phyloP scores from a whole-genome alignment of 106 monocot species.

The Apostasia shenzhenica region DNA sequence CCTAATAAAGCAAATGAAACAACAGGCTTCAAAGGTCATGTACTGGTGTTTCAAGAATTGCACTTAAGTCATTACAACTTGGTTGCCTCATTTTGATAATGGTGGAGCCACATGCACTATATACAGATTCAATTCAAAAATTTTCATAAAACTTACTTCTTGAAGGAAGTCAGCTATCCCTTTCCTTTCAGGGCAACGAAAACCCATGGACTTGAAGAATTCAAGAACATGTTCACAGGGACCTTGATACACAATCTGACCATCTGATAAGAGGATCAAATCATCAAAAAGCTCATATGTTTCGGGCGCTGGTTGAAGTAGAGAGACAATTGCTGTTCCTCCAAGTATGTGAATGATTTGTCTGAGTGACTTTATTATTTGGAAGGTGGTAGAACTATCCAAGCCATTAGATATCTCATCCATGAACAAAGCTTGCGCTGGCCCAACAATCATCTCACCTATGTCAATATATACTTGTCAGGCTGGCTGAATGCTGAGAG shows the following conservation, averaged over 20 bases:
- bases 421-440: slow-evolving; percentile 38
- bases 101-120: too few relatives aligned
- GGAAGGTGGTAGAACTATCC: slow-evolving; percentile 52
- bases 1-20: slow-evolving; percentile 3
- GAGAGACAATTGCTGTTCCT: slow-evolving; percentile 29
- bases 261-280: slow-evolving; percentile 47
- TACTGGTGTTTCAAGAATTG: too few relatives aligned
- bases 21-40: too few relatives aligned
- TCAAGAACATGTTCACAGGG: slow-evolving; percentile 30
- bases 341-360: slow-evolving; percentile 37
- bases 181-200: slow-evolving; percentile 43
- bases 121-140: neutral
- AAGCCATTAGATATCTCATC: slow-evolving; percentile 58
- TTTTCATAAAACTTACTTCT: slow-evolving; percentile 27
- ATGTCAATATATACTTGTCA: neutral
- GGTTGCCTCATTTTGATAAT: too few relatives aligned
- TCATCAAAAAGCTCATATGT: slow-evolving; percentile 56
- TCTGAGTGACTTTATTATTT: slow-evolving; percentile 41
- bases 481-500: too few relatives aligned
- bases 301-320: slow-evolving; percentile 55
- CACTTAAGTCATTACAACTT: neutral
- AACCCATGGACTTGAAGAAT: slow-evolving; percentile 54
- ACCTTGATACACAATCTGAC: slow-evolving; percentile 44
- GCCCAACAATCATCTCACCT: slow-evolving; percentile 59
- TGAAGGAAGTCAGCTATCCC: slow-evolving; percentile 49